A percentile compares a stretch with the other conserved stretches of the same genome.
phyloP scores from a whole-genome alignment of 2,329 filamentous ascomycete genomes.

The Atkinsonella hypoxylon region DNA sequence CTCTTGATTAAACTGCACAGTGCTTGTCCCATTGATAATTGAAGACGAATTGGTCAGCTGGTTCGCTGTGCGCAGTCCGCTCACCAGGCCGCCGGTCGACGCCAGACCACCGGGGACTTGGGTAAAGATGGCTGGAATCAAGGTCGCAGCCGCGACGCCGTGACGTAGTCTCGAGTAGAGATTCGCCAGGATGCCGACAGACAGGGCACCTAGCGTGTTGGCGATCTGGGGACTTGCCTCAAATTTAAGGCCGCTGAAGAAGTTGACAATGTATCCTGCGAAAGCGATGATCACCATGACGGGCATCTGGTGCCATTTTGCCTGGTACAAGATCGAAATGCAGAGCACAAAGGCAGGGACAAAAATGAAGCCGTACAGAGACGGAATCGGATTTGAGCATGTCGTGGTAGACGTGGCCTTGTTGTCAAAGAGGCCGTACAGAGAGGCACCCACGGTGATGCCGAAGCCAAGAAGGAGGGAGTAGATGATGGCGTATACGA shows the following conservation, averaged over 20 bases:
- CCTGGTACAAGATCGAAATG: conserved; percentile 66
- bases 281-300: conserved; percentile 65
- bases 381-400: conserved; percentile 32
- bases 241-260: conserved; percentile 56
- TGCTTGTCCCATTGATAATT: conserved; percentile 23
- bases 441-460: conserved; percentile 52
- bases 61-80: conserved; percentile 32
- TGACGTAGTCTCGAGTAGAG: conserved; percentile 53
- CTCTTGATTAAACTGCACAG: conserved; percentile 12
- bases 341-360: conserved; percentile 63
- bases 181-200: conserved; percentile 67
- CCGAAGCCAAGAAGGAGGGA: conserved; percentile 62
- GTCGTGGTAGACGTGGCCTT: conserved; percentile 33
- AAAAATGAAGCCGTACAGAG: conserved; percentile 50
- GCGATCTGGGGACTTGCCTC: conserved; percentile 60
- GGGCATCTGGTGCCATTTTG: conserved; percentile 69
- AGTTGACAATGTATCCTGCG: conserved; percentile 65
- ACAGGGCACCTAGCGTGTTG: conserved; percentile 64
- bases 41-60: conserved; percentile 26
- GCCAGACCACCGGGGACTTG: conserved; percentile 37
- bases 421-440: conserved; percentile 49
- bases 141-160: conserved; percentile 35
- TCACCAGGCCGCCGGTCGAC: conserved; percentile 33
- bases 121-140: conserved; percentile 36
- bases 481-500: conserved; percentile 66